Evolutionary conservation across 352 stramenopile genomes (phyloP), one percentile per base, ranked within the genome.

Genomic region (Elongisporangium senticosum): DNA sequence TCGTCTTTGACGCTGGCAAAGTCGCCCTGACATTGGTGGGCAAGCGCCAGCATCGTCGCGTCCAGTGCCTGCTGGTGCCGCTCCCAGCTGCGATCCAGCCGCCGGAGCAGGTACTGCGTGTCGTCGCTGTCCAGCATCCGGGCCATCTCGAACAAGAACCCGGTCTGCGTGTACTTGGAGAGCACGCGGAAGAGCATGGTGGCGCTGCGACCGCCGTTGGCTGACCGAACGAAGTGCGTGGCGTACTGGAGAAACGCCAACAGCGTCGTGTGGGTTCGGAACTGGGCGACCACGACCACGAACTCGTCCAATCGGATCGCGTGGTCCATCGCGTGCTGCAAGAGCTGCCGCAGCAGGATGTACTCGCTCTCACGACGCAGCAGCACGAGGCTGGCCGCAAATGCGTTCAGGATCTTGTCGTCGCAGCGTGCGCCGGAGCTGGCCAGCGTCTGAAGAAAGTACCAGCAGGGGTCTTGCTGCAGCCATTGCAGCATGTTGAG

Each of bases 101-200:
- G 59, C 37, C 72, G 75, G 19, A 90, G 58, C 7, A 76, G 70
- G n/a, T 87, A 90, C 13, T 87, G 55, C 1, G 80, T 72, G 53
- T 90, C 77, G 37, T 90, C 80, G 24, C 81, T 56, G 50, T 90
- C 80, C 39, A 86, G 58, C 20, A 88, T 68, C 13, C 77, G 68
- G 43, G 75, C 86, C 67, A 90, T 84, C n/a, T 80, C 72, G 20
- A 86, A 87, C 20, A 90, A 65, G 43, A 88, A 86, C 4, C 20
- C 61, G 7, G 77, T 77, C 20, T 76, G 69, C 26, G 73, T 64
- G 50, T 71, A 87, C 59, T 73, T 71, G 3, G 72, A 71, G 6
- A 90, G 64, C 13, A 88, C 74, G 17, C 70, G 72, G 23, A 88
- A 88, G 10, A 88, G 68, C 14, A 83, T 5, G 19, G 28, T 8